Base-by-base conservation (phyloP, 306 rosid species). In the Ammopiptanthus mongolicus region DNA sequence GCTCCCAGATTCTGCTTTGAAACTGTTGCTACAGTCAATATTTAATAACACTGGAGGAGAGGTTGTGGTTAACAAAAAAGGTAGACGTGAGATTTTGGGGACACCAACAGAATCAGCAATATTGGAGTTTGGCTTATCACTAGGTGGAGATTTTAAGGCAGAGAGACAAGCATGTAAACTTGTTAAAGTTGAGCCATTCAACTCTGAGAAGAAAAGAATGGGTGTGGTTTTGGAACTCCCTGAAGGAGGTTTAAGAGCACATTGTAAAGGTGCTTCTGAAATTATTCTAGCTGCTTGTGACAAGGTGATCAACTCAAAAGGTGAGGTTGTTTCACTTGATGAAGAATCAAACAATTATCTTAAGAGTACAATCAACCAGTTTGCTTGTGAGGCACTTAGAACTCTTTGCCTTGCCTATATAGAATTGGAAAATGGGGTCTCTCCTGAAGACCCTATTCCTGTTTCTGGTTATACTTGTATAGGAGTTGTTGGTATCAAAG, bases 181-280 rank as follows among this genome's bases (percentile, higher is more conserved):
- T 37, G 69, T 91, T 78, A 95, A 90, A 81, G 90, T 91, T 42
- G 97, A 95, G 88, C 98, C 97, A 25, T 95, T 95, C 86, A 95
- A 95, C 87, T 95, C 98, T 5, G 66, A 78, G 15, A 95, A 90
- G 88, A 95, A 91, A 75, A 83, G 92, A 62, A 95, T 95, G 98
- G 96, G 97, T 25, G 98, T 95, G 9, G 88, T 92, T 59, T 57
- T 95, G 68, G 82, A 82, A 86, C 80, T 88, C 46, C 93, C 97
- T 1, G 85, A 77, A 60, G 88, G 86, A 63, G 88, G 93, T 42
- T 47, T 88, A 39, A 78, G 93, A 51, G 97, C 97, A 21, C 97
- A 95, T 64, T 85, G 96, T 13, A 88, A 95, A 88, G 98, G 98
- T 68, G 98, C 97, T 80, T 95, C 97, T 31, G 98, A 95, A 71